Evolutionary conservation across 371 early-diverging fungal species (phyloP), one percentile per base, ranked within the genome.

Genomic region (Mucor piriformis): DNA sequence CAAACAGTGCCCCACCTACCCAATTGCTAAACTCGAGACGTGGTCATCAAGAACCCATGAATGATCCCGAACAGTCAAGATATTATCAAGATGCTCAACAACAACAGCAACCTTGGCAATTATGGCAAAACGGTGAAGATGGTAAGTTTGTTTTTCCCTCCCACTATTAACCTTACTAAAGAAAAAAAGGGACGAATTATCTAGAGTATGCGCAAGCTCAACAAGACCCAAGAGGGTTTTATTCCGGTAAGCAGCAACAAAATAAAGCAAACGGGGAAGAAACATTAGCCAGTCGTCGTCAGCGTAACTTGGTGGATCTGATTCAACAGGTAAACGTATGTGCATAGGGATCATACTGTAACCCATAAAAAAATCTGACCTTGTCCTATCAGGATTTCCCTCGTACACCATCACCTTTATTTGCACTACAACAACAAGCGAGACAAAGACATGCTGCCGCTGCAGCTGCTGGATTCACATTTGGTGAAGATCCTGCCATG

Each of bases 361-460:
- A 24, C 21, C 2, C 11, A 11, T 2, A 20, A 43, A 10, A 5
- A 20, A 20, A 20, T 23, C 25, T 46, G 24, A 24, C 21, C 21
- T 15, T 46, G 4, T 46, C 24, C 8, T 35, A 3, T 18, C 58
- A 82, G 69, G 93, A 92, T 63, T 92, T 91, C 58, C 93, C 93
- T 13, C 80, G 92, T 44, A 90, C 95, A 10, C 89, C 92, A n/a
- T 94, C 95, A 12, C 93, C 94, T 6, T 79, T 88, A 5, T 85
- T 85, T 63, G 86, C 86, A 25, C 72, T 83, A 56, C 88, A 83
- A 21, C 84, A 86, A 34, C 73, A 71, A 51, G 72, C 73, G 18
- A 79, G 79, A 20, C 76, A 76, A 47, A 71, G 81, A 11, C 70
- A 83, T 66, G 56, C 67, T 58, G 58, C 40, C 56, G 47, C 42